Evolutionary conservation across 768 basidiomycete genomes (phyloP).

Genomic region (Boletus rubroflammeus): DNA sequence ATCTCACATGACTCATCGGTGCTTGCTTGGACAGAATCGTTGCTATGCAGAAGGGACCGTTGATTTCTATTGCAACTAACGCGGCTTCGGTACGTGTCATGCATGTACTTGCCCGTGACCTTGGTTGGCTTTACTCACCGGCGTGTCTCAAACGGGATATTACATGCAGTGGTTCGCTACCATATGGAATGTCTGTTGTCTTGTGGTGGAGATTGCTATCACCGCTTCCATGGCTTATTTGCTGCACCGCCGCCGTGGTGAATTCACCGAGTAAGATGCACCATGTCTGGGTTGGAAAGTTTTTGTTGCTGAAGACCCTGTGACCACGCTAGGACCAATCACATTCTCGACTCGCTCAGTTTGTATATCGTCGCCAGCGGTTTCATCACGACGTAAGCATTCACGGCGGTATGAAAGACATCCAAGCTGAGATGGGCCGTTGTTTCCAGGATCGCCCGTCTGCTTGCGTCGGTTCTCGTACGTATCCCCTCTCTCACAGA

Average conservation of each 20-base stretch:
- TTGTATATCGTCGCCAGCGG: background rate
- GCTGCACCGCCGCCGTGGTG: background rate
- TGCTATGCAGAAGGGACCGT: background rate
- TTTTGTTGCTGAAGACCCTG: background rate
- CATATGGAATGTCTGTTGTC: background rate
- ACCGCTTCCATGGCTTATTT: background rate
- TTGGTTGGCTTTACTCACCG: background rate
- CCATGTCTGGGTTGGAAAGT: background rate
- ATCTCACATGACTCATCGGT: background rate
- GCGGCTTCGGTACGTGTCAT: background rate
- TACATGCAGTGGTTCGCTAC: background rate
- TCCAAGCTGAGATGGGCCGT: background rate
- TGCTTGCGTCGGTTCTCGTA: background rate
- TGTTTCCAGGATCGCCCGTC: background rate
- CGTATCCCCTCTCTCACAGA: background rate
- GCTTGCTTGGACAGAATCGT: background rate
- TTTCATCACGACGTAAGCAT: background rate
- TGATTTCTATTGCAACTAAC: background rate
- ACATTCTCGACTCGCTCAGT: background rate
- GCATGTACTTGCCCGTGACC: background rate
- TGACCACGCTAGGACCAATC: background rate
- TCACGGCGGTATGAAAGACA: background rate
- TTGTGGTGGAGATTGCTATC: background rate
- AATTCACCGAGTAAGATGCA: background rate
- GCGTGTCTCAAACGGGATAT: background rate